A percentile compares a stretch with the other conserved stretches of the same genome.
phyloP scores from a whole-genome alignment of 345 rosid species.

The Euphorbia peplus region DNA sequence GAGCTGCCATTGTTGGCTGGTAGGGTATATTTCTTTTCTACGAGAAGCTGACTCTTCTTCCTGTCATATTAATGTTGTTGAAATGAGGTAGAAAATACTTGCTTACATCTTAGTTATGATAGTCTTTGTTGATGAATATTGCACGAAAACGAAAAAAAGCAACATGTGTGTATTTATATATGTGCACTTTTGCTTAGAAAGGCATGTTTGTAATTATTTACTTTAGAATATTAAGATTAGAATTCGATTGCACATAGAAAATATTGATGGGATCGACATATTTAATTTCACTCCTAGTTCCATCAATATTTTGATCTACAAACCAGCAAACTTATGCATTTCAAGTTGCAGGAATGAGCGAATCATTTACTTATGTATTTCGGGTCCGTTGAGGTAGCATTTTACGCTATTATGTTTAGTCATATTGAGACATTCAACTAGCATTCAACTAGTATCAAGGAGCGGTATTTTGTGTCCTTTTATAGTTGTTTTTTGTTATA shows the following conservation, averaged over 20 bases:
- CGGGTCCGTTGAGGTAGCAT: not conserved
- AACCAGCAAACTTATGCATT: not conserved
- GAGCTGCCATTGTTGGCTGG: constrained; percentile 89
- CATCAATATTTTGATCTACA: not conserved
- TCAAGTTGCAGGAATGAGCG: not conserved
- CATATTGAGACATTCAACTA: not conserved
- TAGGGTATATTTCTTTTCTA: constrained; percentile 80
- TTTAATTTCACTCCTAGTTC: not conserved
- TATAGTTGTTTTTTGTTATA: no score
- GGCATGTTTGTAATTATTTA: no score
- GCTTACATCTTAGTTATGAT: no score
- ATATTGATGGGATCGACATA: not conserved
- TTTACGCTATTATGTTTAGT: not conserved
- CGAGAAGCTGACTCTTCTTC: no score
- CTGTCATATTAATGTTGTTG: no score
- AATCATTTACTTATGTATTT: not conserved
- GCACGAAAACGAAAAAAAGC: no score
- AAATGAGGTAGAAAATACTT: no score
- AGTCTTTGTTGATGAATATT: no score
- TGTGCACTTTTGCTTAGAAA: no score
- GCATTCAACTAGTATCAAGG: not conserved
- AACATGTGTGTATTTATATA: no score
- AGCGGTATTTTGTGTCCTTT: not conserved
- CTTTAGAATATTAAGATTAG: no score
- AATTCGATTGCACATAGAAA: no score